Base-by-base conservation (phyloP, 2,329 filamentous ascomycete species). In the Verticillium klebahnii region DNA sequence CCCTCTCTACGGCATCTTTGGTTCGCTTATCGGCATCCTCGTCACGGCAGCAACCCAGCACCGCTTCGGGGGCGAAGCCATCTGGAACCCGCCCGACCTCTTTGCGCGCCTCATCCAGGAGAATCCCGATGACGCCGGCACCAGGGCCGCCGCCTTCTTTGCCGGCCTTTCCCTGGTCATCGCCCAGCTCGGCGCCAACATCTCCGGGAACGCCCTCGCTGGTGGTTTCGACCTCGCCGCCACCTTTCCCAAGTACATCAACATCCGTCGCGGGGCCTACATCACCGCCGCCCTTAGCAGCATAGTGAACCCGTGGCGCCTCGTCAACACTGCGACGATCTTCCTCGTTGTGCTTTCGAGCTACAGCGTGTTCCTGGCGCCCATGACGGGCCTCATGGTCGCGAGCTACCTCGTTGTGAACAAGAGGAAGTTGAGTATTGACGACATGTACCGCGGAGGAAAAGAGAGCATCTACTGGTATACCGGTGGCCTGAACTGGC, bases 191-290 rank as follows among this genome's bases (percentile, higher is more conserved):
- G 75, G 74, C 31, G 73, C 73, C 59, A 78, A 75, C 45, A 65
- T 77, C 0, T 70, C 72, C 1, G 74, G 73, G 0, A 78, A 78
- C 34, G 74, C 74, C 0, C 64, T 77, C 12, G 68, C 74, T 0
- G 75, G 75, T 1, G 76, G 76, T 1, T 75, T 78, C 15, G 76
- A 78, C 37, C 60, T 78, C n/a, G 69, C 76, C 0, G 74, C 74
- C 0, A 68, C 72, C 0, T 75, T 77, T 15, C 75, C 75, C 34
- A 69, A 67, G 50, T 76, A 68, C 64, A 70, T 77, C 63, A 75
- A 76, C 61, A 76, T 77, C 39, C 73, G 75, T 6, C 68, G 75
- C 0, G 75, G 75, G 1, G 74, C 74, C 1, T 76, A 74, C 59
- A 63, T 77, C 52, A 73, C 73, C 6, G 74, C 73, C 17, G 60